Evolutionary conservation across 768 basidiomycete genomes (phyloP).

Genomic region (Termitomyces titanicus): DNA sequence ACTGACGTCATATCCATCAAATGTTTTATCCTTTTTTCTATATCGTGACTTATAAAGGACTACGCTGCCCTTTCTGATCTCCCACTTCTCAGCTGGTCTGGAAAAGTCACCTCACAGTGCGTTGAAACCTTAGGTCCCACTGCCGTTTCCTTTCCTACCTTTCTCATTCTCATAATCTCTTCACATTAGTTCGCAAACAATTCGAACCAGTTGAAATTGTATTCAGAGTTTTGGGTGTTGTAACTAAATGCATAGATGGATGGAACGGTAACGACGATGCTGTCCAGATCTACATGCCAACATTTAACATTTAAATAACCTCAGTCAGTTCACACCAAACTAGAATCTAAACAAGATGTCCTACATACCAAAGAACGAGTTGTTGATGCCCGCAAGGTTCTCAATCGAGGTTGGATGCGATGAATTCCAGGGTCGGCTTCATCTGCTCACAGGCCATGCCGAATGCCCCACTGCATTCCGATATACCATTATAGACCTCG

Average conservation of each 20-base stretch:
- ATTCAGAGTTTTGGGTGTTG: not conserved
- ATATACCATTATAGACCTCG: too few species aligned
- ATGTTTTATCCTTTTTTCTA: not conserved
- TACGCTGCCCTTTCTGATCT: not conserved
- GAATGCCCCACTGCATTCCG: conserved; percentile 45
- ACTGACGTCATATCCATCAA: too few species aligned
- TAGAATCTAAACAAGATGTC: not conserved
- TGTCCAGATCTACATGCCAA: conserved; percentile 27
- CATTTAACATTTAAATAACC: too few species aligned
- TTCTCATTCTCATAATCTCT: not conserved
- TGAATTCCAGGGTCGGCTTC: conserved; percentile 37
- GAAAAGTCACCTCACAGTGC: conserved; percentile 15
- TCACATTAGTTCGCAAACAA: not conserved
- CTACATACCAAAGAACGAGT: too few species aligned
- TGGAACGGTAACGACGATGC: conserved; percentile 41
- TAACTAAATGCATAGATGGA: conserved; percentile 27
- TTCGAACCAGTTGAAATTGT: not conserved
- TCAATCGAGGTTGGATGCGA: too few species aligned
- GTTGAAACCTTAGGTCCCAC: conserved; percentile 8
- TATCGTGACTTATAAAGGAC: not conserved
- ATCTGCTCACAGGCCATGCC: conserved; percentile 43
- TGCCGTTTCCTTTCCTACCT: not conserved
- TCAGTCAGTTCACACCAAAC: not conserved
- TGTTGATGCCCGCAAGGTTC: too few species aligned
- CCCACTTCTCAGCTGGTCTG: conserved; percentile 15